Percentiles rank a stretch among this genome's conserved stretches.
Conservation (phyloP, 495 filamentous ascomycete genomes). For the Aspergillus bertholletiae region DNA sequence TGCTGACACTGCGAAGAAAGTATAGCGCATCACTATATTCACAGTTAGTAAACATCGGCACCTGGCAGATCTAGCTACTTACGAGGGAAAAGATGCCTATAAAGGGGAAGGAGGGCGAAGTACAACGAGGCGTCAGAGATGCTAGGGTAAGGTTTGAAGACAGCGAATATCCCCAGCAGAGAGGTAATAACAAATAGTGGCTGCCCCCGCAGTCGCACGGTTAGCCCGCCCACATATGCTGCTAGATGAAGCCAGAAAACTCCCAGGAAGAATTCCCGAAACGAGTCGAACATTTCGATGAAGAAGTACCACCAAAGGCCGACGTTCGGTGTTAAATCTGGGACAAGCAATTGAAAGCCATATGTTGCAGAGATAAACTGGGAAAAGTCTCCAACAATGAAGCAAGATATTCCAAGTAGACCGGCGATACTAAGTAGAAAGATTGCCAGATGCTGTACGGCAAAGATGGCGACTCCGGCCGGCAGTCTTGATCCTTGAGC, state of each 20-base stretch:
- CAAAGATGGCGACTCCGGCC: conserved; percentile 40
- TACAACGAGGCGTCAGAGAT: conserved; percentile 84
- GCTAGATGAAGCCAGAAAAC: conserved; percentile 96
- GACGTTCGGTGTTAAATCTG: conserved; percentile 90
- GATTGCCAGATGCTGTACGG: conserved; percentile 44
- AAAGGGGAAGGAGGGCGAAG: conserved; percentile 79
- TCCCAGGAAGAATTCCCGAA: conserved; percentile 93
- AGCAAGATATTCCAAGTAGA: conserved; percentile 67
- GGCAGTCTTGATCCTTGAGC: conserved; percentile 15
- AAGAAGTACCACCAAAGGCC: conserved; percentile 99
- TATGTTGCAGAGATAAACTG: conserved; percentile 87
- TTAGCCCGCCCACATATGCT: conserved; percentile 81
- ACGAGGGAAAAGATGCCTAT: conserved; percentile 89
- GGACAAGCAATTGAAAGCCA: conserved; percentile 83
- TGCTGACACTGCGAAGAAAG: conserved; percentile 76
- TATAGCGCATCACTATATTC: conserved; percentile 78
- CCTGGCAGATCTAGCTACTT: conserved; percentile 29
- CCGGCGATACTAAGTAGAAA: conserved; percentile 44
- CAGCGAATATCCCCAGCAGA: conserved; percentile 79
- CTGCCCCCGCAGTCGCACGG: conserved; percentile 73
- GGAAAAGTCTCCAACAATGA: conserved; percentile 75
- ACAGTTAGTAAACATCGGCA: conserved; percentile 13
- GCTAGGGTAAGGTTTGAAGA: conserved; percentile 96
- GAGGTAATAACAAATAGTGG: conserved; percentile 81
- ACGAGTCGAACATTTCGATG: conserved; percentile 98